Base-by-base conservation (phyloP, 2,329 filamentous ascomycete species). In the Taxawa tesnikishii region DNA sequence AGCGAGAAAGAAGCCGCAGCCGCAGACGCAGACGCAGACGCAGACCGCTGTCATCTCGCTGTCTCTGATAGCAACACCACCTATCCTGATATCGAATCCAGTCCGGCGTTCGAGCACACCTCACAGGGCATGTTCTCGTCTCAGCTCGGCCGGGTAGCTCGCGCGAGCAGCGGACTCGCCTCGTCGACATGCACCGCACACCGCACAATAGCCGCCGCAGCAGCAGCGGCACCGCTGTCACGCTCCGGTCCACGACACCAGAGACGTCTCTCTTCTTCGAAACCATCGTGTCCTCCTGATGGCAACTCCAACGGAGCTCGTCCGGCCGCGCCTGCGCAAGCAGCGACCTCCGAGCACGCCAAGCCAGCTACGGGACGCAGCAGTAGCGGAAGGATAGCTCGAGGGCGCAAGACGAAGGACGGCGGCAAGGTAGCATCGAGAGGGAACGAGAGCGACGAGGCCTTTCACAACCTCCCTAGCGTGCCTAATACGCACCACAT, bases 401-500 rank as follows among this genome's bases (percentile, higher is more conserved):
- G 25, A 7, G 29, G 29, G 8, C 30, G 12, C 31, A 49, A 49
- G 36, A 40, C 44, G 21, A 34, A 35, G 26, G 28, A 38, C 17
- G 14, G 30, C 17, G 27, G 21, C 19, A 28, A 35, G 31, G 34
- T 9, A 26, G 21, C 21, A 27, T 26, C 11, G 12, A 18, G n/a
- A 3, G 6, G 44, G 17, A 54, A 54, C 38, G 45, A 44, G n/a
- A 46, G 49, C 40, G 61, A 65, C 38, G 60, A 63, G 36, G 54
- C 60, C 28, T 59, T 68, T 42, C 63, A 61, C 31, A 73, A 73
- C 44, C 64, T 84, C 36, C 81, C 81, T 24, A 77, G 73, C 52
- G 82, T 87, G 26, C 80, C 80, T 34, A 79, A 71, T 53, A 85
- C 81, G 29, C 70, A 79, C 42, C 73, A 84, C 59, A 67, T 87